phyloP scores from a whole-genome alignment of 2,329 filamentous ascomycete species.

The Fusarium floridanum region DNA sequence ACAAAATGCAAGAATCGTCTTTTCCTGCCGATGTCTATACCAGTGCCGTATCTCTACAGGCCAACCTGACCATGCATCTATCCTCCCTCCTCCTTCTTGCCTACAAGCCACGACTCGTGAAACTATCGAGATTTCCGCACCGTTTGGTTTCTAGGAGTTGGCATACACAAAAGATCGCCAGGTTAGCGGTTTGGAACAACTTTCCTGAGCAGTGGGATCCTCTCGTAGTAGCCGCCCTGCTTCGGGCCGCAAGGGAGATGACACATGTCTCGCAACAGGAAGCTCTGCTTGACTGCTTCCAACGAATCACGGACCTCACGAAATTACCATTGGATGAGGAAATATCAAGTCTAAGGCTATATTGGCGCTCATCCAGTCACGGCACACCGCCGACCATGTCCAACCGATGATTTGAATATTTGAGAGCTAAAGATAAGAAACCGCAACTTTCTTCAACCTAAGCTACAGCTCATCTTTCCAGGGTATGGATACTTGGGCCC shows the following conservation, averaged over 20 bases:
- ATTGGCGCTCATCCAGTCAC: neutral
- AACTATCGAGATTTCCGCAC: neutral
- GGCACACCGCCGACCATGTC: neutral
- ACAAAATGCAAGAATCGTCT: constrained; percentile 13
- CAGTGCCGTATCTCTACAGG: neutral
- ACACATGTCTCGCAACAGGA: constrained; percentile 47
- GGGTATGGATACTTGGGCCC: constrained; percentile 51
- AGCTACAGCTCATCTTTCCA: constrained; percentile 5
- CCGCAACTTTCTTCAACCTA: neutral
- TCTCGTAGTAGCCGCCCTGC: constrained; percentile 44
- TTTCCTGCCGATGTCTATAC: neutral
- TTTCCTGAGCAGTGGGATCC: constrained; percentile 52
- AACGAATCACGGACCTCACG: neutral
- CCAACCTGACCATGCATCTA: neutral
- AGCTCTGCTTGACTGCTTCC: neutral
- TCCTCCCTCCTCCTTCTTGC: neutral
- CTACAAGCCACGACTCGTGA: neutral
- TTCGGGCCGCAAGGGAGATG: constrained; percentile 44
- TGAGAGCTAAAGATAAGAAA: neutral
- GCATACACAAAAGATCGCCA: constrained; percentile 49
- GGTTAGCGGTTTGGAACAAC: constrained; percentile 46
- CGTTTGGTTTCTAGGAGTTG: constrained; percentile 29
- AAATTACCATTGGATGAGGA: neutral
- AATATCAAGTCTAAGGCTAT: neutral
- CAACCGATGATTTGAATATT: neutral